Conservation (phyloP, 2,329 filamentous ascomycete species). For the Cordyceps fumosorosea region DNA sequence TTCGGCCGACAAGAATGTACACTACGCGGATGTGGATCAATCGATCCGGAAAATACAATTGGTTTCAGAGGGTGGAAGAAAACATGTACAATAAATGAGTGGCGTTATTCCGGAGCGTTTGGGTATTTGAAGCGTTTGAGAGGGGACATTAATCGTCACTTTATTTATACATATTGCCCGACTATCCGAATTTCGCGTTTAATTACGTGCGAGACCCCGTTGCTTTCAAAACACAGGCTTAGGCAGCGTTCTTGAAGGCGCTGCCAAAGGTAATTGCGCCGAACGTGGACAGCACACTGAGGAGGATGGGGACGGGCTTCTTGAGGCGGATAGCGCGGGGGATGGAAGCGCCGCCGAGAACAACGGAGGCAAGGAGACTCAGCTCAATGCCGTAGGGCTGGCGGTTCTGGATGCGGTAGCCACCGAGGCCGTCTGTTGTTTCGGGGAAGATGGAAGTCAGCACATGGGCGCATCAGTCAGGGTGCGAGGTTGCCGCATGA, state of each 20-base stretch:
- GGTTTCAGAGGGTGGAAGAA: neutral
- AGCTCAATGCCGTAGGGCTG: constrained; percentile 81
- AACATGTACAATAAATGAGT: constrained; percentile 4
- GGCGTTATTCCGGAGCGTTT: constrained; percentile 3
- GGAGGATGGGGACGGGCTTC: constrained; percentile 76
- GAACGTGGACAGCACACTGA: constrained; percentile 73
- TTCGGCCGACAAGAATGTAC: neutral
- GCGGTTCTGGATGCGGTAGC: constrained; percentile 67
- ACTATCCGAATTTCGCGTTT: neutral
- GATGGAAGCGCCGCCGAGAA: constrained; percentile 77
- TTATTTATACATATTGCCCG: constrained; percentile 5
- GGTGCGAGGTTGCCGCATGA: neutral
- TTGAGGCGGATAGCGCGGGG: constrained; percentile 75
- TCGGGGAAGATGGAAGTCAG: neutral
- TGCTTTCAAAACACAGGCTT: constrained; percentile 7
- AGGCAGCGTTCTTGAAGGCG: constrained; percentile 47
- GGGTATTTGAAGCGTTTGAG: neutral
- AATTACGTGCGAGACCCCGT: neutral
- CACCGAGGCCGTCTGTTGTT: constrained; percentile 63
- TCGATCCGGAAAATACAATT: too few species aligned
- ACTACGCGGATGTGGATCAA: neutral
- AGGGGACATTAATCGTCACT: constrained; percentile 4
- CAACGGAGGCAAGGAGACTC: constrained; percentile 77
- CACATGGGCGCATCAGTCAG: neutral
- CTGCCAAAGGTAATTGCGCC: constrained; percentile 75